Evolutionary conservation across 306 rosid species (phyloP).

Genomic region (Trifolium fragiferum): DNA sequence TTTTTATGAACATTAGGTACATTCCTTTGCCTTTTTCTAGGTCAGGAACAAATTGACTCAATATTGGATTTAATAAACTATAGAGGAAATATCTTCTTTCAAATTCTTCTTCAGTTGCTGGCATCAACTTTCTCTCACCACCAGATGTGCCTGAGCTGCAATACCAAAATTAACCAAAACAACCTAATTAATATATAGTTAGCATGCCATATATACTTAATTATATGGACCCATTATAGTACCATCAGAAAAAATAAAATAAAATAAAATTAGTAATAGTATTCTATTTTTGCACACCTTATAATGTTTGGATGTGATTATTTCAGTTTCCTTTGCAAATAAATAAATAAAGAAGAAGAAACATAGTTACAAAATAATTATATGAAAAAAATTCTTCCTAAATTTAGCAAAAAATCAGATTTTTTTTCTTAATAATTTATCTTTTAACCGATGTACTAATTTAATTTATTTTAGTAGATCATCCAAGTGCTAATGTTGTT

Average conservation of each 20-base stretch:
- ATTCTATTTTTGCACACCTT: too few species aligned
- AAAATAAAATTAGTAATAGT: not conserved
- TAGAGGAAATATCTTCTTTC: constrained; percentile 63
- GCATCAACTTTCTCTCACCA: constrained; percentile 95
- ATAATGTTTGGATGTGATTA: too few species aligned
- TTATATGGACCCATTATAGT: not conserved
- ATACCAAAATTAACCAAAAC: constrained; percentile 22
- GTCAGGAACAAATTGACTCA: constrained; percentile 65
- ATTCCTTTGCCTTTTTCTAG: constrained; percentile 91
- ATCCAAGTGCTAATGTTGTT: not conserved
- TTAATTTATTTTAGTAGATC: not conserved
- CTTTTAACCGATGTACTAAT: not conserved
- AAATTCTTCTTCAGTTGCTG: constrained; percentile 75
- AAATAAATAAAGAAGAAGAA: too few species aligned
- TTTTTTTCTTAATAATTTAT: not conserved
- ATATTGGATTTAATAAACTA: constrained; percentile 79
- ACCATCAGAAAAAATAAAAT: not conserved
- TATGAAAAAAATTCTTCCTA: too few species aligned
- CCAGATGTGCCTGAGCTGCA: constrained; percentile 93
- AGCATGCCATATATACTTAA: not conserved
- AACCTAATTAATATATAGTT: constrained; percentile 11
- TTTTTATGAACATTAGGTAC: constrained; percentile 84
- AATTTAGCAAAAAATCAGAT: too few species aligned
- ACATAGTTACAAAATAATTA: too few species aligned
- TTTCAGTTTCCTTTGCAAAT: too few species aligned